Conservation (phyloP, 257 asterid species). For the Datura wrightii region DNA sequence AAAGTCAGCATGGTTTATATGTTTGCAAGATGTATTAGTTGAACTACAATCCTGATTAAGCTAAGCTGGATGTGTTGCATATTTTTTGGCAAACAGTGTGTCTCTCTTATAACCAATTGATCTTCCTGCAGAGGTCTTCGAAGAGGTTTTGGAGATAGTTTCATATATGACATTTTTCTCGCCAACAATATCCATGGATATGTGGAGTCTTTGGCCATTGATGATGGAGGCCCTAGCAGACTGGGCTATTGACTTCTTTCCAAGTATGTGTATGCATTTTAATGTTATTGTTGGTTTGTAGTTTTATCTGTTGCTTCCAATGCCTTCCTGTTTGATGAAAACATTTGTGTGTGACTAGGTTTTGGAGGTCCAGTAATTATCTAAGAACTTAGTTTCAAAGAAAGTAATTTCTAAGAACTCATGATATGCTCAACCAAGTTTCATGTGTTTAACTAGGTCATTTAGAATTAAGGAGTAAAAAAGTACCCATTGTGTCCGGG, state of each 20-base stretch:
- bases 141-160: constrained; percentile 97
- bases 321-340: background rate
- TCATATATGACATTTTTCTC: constrained; percentile 97
- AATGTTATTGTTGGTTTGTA: background rate
- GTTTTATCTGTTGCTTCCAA: background rate
- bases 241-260: constrained; percentile 98
- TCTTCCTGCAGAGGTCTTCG: constrained; percentile 88
- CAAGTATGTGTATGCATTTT: constrained; percentile 61
- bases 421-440: constrained; percentile 19
- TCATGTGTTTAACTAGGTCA: background rate
- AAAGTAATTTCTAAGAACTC: background rate
- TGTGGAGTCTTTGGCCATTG: constrained; percentile 99
- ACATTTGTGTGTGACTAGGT: background rate
- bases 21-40: background rate
- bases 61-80: background rate
- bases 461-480: background rate
- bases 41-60: background rate
- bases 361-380: background rate
- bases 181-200: constrained; percentile 88
- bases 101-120: background rate
- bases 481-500: background rate
- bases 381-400: background rate
- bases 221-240: constrained; percentile 94
- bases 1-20: constrained; percentile 18
- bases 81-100: background rate